Conservation (phyloP, 2,329 filamentous ascomycete species). For the Aureobasidium sp. region DNA sequence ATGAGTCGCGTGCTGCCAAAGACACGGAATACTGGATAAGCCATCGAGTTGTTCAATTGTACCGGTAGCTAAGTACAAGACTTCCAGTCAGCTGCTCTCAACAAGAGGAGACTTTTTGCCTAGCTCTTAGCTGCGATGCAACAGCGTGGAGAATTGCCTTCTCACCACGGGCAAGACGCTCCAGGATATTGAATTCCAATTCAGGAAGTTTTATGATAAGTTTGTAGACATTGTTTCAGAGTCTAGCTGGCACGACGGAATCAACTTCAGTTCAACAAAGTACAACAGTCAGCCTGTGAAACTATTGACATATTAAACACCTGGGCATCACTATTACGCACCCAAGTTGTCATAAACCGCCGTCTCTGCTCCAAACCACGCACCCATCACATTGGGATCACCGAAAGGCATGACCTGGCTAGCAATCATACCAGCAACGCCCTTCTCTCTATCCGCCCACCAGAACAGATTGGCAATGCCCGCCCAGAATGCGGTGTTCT, state of each 20-base stretch:
- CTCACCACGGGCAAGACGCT: not conserved
- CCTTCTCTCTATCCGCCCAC: slow-evolving; percentile 33
- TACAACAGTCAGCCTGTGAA: not conserved
- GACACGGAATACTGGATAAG: not conserved
- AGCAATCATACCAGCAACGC: slow-evolving; percentile 34
- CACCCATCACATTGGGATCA: slow-evolving; percentile 27
- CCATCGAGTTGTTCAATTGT: not conserved
- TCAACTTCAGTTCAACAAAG: not conserved
- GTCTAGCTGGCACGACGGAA: not conserved
- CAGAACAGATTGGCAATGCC: slow-evolving; percentile 34
- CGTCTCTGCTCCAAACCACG: slow-evolving; percentile 29
- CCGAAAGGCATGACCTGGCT: slow-evolving; percentile 33
- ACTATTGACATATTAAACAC: not conserved
- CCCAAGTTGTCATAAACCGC: slow-evolving; percentile 15
- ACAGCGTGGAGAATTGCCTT: slow-evolving; percentile 1
- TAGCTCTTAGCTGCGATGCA: not conserved
- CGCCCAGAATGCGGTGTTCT: slow-evolving; percentile 31
- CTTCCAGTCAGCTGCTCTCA: not conserved
- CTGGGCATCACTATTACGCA: not conserved
- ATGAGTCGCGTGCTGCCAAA: not conserved
- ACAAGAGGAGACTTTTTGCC: not conserved
- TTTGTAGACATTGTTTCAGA: not conserved
- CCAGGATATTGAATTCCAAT: not conserved
- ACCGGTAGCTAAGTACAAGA: not conserved
- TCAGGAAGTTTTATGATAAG: not conserved